A percentile compares a stretch with the other conserved stretches of the same genome.
Evolutionary conservation across 164 flowering plant species (phyloP).

Genomic region (Sextonia rubra): DNA sequence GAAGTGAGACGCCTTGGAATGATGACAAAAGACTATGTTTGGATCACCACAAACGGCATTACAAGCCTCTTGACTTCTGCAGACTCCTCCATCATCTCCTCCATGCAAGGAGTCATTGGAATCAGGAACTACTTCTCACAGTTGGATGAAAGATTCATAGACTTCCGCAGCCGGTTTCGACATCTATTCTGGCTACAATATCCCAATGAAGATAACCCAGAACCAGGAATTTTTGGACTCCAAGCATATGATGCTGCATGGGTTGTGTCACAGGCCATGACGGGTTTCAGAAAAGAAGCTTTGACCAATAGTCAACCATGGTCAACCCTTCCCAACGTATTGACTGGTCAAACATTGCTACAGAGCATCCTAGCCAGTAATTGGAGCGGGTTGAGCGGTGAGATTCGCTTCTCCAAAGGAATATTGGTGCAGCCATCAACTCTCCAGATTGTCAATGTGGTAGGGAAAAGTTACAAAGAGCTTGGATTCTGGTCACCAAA

Average conservation of each 20-base stretch:
- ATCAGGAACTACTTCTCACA: conserved; percentile 6
- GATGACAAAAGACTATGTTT: conserved; percentile 31
- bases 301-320: neutral
- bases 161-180: conserved; percentile 11
- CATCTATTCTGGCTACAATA: conserved; percentile 9
- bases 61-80: conserved; percentile 20
- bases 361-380: conserved; percentile 8
- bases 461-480: conserved; percentile 22
- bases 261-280: conserved; percentile 9
- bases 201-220: conserved; percentile 16
- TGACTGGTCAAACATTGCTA: neutral
- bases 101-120: conserved; percentile 26
- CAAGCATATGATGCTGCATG: conserved; percentile 24
- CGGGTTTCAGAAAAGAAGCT: neutral
- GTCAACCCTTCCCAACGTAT: conserved; percentile 1
- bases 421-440: neutral
- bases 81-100: conserved; percentile 7
- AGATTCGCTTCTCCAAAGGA: conserved; percentile 14
- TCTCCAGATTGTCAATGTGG: conserved; percentile 17
- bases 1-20: conserved; percentile 13
- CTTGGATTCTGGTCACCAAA: conserved; percentile 21
- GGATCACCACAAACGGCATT: conserved; percentile 32
- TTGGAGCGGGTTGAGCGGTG: conserved; percentile 24
- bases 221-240: conserved; percentile 19
- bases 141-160: neutral